Evolutionary conservation across 176 grass and related monocot genomes (phyloP), one percentile per base, ranked within the genome.

Genomic region (Ampelocalamus luodianensis): DNA sequence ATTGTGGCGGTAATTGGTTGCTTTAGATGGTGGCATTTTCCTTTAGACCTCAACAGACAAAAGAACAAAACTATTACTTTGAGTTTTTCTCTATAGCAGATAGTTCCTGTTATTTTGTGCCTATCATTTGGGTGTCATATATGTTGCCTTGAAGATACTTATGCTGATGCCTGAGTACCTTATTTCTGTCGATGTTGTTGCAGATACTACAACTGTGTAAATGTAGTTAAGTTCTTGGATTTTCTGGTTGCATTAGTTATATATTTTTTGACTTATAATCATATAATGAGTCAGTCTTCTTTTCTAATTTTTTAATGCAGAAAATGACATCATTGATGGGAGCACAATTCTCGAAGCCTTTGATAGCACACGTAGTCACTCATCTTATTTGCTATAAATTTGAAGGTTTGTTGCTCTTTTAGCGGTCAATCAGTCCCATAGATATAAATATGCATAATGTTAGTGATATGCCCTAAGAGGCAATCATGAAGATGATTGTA

Each of bases 341-440:
- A 36, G 89, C 93, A 32, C 68, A 79, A 6, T 98, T 98, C 82
- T 95, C 93, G 48, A 98, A 95, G 72, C 81, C 93, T 59, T 80
- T 98, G 75, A 65, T 87, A 53, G 93, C 89, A 88, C 83, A 90
- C 43, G 40, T 68, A 65, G 89, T 92, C 17, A 98, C 96, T 54
- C 96, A 95, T 83, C 93, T 98, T 65, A 83, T 98, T 82, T 98
- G 96, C 88, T 95, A 95, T 26, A 98, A 98, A 82, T 95, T 93
- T 58, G 93, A 98, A 79, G 93, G 93, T 98, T 67, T 45, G 75
- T 68, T 64, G 24, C 65, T 74, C 36, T 85, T 37, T 87, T 44
- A n/a, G 58, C 15, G 11, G 63, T 76, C 34, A 51, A 65, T 24
- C 6, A 13, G 12, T 83, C 5, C 4, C 44, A 40, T 40, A 40